A percentile compares a stretch with the other conserved stretches of the same genome.
Conservation (phyloP, 768 basidiomycete genomes). For the Dentipellis sp. region DNA sequence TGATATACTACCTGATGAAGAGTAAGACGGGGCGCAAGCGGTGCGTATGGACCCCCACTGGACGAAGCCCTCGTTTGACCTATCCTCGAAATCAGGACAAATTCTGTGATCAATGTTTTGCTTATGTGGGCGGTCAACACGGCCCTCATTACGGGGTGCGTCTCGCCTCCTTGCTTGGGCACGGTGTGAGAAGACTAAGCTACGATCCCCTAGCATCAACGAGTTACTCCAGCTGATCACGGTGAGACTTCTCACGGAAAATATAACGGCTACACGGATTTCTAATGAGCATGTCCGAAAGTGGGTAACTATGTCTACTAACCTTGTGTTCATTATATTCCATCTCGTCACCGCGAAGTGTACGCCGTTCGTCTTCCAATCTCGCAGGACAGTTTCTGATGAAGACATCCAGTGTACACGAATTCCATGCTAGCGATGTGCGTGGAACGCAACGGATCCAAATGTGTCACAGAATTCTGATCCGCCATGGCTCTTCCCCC, state of each 20-base stretch:
- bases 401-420: neutral
- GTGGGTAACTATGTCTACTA: constrained; percentile 1
- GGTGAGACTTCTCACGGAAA: neutral
- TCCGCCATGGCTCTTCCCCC: no score
- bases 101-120: constrained; percentile 4
- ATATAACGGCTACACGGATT: no score
- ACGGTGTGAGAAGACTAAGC: no score
- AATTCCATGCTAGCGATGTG: no score
- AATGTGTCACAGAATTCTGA: no score
- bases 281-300: neutral
- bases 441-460: no score
- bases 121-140: constrained; percentile 5
- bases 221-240: constrained; percentile 4
- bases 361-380: neutral
- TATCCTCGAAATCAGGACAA: neutral
- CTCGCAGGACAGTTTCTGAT: neutral
- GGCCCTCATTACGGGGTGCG: constrained; percentile 2
- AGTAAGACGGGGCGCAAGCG: neutral
- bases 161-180: no score
- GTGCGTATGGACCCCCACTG: neutral
- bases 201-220: neutral
- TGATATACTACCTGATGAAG: constrained; percentile 8
- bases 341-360: constrained; percentile 6
- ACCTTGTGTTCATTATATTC: constrained; percentile 8
- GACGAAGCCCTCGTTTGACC: neutral